Evolutionary conservation across 2,329 filamentous ascomycete species (phyloP).

Genomic region (Mycogone perniciosa): DNA sequence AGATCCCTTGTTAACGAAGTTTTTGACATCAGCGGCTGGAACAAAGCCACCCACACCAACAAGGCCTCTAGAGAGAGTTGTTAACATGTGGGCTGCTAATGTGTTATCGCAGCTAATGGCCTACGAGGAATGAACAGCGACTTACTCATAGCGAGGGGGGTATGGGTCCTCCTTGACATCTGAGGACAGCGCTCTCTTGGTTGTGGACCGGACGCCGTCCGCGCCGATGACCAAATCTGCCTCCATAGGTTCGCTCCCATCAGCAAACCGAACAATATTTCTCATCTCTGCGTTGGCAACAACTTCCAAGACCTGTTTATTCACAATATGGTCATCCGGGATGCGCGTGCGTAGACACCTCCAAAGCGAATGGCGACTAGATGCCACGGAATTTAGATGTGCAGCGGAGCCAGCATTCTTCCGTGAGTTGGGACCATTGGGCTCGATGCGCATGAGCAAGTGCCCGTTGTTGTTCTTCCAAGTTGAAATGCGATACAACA

Average conservation of each 20-base stretch:
- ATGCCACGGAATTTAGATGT: constrained; percentile 17
- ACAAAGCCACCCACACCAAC: constrained; percentile 19
- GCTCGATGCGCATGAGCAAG: constrained; percentile 16
- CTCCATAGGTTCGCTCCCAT: constrained; percentile 17
- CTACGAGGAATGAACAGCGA: background rate
- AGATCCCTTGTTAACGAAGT: constrained; percentile 15
- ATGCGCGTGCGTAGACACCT: constrained; percentile 18
- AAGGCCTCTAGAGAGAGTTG: constrained; percentile 11
- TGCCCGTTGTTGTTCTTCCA: constrained; percentile 20
- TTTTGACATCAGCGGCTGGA: constrained; percentile 10
- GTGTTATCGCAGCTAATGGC: background rate
- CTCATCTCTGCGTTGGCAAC: constrained; percentile 12
- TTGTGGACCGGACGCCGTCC: constrained; percentile 18
- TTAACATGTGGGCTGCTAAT: background rate
- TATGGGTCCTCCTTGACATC: constrained; percentile 17
- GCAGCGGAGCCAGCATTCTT: background rate
- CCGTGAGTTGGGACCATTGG: constrained; percentile 1
- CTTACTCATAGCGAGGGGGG: constrained; percentile 21
- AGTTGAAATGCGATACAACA: constrained; percentile 16
- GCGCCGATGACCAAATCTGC: constrained; percentile 22
- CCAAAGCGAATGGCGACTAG: constrained; percentile 21
- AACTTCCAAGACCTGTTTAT: constrained; percentile 17
- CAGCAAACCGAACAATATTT: constrained; percentile 18
- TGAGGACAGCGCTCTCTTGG: constrained; percentile 19
- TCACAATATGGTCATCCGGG: constrained; percentile 16